phyloP scores from a whole-genome alignment of 192 early-diverging fungal species.

The Entomortierella chlamydospora region DNA sequence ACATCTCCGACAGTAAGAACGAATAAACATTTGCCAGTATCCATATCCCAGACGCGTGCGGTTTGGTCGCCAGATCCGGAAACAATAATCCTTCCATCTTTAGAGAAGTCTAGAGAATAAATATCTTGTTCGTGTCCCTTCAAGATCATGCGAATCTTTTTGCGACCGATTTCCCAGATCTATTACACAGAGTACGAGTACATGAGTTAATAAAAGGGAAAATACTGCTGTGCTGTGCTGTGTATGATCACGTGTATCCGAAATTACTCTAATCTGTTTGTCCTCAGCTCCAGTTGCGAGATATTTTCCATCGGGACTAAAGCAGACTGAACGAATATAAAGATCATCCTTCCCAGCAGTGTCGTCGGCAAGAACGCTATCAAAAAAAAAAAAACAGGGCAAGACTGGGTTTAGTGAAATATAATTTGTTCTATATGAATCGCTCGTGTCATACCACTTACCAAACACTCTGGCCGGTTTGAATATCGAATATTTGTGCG shows the following conservation, averaged over 20 bases:
- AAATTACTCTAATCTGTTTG: conserved; percentile 83
- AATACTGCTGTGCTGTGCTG: not conserved
- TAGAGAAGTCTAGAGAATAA: conserved; percentile 94
- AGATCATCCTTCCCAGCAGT: conserved; percentile 83
- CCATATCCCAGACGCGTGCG: conserved; percentile 90
- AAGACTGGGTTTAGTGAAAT: too few relatives aligned
- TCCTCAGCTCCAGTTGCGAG: conserved; percentile 98
- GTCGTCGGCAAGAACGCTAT: conserved; percentile 83
- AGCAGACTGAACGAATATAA: conserved; percentile 97
- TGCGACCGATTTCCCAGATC: conserved; percentile 77
- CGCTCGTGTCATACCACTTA: conserved; percentile 41
- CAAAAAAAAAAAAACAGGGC: not conserved
- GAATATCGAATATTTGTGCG: conserved; percentile 91
- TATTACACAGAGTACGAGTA: conserved; percentile 15
- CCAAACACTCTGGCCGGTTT: conserved; percentile 77
- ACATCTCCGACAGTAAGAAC: conserved; percentile 83
- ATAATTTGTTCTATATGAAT: too few relatives aligned
- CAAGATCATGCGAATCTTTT: conserved; percentile 73
- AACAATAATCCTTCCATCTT: conserved; percentile 90
- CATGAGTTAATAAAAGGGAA: not conserved
- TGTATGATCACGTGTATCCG: not conserved
- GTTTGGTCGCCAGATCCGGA: conserved; percentile 90
- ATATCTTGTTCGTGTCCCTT: conserved; percentile 96
- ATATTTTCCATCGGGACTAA: conserved; percentile 90
- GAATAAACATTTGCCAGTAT: conserved; percentile 76